Conservation (phyloP, 108 stramenopile species). For the Conticribra guillardii region DNA sequence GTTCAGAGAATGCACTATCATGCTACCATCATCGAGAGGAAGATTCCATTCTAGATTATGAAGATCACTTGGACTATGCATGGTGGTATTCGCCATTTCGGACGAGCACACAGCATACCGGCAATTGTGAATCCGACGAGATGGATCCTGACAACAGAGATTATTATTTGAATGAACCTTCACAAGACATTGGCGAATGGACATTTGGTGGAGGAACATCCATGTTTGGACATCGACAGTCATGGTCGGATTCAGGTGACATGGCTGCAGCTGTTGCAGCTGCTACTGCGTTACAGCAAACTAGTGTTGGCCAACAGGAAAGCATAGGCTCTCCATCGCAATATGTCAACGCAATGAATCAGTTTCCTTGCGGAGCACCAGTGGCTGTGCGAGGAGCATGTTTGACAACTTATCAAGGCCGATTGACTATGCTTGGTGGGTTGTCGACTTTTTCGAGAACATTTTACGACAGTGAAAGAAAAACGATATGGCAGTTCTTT, state of each 20-base stretch:
- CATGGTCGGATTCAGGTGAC: constrained; percentile 18
- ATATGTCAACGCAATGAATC: too few species aligned
- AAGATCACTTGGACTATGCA: constrained; percentile 26
- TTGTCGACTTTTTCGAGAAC: constrained; percentile 31
- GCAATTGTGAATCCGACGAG: background rate
- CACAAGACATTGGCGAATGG: constrained; percentile 23
- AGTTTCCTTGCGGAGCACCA: constrained; percentile 24
- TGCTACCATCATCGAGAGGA: constrained; percentile 37
- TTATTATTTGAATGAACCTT: too few species aligned
- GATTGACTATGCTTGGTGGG: constrained; percentile 35
- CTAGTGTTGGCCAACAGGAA: background rate
- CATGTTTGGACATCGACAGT: constrained; percentile 17
- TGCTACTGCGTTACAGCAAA: constrained; percentile 10
- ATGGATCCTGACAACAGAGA: too few species aligned
- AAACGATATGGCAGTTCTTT: constrained; percentile 25
- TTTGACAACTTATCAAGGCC: constrained; percentile 26
- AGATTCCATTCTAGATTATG: constrained; percentile 33
- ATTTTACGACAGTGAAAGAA: constrained; percentile 29
- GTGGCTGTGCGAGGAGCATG: constrained; percentile 29
- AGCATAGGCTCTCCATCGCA: too few species aligned
- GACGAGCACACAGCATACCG: background rate
- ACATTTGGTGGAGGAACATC: constrained; percentile 36
- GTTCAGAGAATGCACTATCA: constrained; percentile 26
- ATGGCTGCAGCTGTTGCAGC: constrained; percentile 30
- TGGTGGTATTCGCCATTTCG: constrained; percentile 23